Conservation (phyloP, 495 filamentous ascomycete species). For the Xylaria scruposa region DNA sequence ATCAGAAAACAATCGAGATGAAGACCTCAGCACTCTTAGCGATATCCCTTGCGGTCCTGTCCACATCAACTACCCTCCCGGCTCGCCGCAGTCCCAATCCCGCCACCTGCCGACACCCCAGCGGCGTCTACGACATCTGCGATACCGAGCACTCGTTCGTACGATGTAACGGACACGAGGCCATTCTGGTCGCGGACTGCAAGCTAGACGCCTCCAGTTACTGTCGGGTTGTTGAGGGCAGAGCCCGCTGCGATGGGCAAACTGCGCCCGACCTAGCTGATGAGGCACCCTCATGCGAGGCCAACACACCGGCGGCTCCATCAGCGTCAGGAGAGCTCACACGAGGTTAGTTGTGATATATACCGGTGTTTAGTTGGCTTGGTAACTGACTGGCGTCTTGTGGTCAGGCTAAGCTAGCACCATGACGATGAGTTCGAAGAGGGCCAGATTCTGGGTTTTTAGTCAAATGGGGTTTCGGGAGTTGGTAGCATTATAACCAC, state of each 20-base stretch:
- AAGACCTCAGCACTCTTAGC: conserved; percentile 5
- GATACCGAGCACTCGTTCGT: conserved; percentile 24
- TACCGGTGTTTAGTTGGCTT: neutral
- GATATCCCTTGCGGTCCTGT: neutral
- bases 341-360: neutral
- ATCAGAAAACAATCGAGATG: neutral
- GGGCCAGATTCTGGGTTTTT: neutral
- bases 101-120: neutral
- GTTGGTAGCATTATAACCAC: neutral
- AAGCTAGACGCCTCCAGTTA: neutral
- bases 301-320: neutral
- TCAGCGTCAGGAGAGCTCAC: neutral
- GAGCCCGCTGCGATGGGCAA: conserved; percentile 11
- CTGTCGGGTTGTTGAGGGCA: conserved; percentile 17
- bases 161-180: conserved; percentile 20
- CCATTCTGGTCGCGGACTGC: conserved; percentile 20
- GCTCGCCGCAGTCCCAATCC: neutral
- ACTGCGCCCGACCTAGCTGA: conserved; percentile 5
- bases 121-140: conserved; percentile 27
- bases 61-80: neutral
- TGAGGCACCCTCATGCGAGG: neutral
- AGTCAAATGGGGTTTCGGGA: neutral
- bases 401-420: neutral
- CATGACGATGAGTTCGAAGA: neutral
- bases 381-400: neutral